phyloP scores from a whole-genome alignment of 352 stramenopile genomes.

The Phytophthora macrochlamydospora region DNA sequence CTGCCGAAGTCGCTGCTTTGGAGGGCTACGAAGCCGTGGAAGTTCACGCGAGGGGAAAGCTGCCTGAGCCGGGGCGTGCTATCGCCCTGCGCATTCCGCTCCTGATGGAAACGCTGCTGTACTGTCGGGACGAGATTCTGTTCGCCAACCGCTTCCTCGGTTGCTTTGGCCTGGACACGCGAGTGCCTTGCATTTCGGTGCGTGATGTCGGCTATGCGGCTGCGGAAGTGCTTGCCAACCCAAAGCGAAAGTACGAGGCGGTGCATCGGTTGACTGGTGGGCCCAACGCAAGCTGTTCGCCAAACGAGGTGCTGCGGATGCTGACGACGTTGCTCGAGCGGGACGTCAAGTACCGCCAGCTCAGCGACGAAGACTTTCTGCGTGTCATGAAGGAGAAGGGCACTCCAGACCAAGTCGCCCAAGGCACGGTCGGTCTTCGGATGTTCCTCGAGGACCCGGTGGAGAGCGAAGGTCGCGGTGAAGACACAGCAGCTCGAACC shows the following conservation, averaged over 20 bases:
- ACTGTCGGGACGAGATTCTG: conserved; percentile 77
- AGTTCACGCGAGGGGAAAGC: conserved; percentile 52
- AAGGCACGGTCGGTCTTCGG: conserved; percentile 61
- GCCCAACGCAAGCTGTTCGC: conserved; percentile 42
- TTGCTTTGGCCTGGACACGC: conserved; percentile 51
- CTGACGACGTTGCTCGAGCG: conserved; percentile 45
- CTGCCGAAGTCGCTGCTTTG: conserved; percentile 18
- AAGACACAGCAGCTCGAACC: conserved; percentile 12
- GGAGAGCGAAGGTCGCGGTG: conserved; percentile 9
- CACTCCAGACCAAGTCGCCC: conserved; percentile 47
- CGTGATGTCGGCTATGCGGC: conserved; percentile 64
- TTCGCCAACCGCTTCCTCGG: conserved; percentile 67
- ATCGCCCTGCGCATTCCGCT: conserved; percentile 70
- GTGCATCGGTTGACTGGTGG: conserved; percentile 61
- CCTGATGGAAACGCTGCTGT: conserved; percentile 79
- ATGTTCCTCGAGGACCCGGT: conserved; percentile 45
- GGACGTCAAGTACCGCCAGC: conserved; percentile 57
- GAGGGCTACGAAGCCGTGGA: conserved; percentile 71
- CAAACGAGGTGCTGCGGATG: conserved; percentile 43
- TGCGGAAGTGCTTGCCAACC: conserved; percentile 50
- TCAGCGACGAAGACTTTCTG: conserved; percentile 48
- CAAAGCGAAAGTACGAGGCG: conserved; percentile 51
- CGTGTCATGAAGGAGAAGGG: conserved; percentile 58
- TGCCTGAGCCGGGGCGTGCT: conserved; percentile 44
- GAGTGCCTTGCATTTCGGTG: conserved; percentile 71